phyloP scores from a whole-genome alignment of 2,329 filamentous ascomycete species.

The Phyllosticta citriasiana region DNA sequence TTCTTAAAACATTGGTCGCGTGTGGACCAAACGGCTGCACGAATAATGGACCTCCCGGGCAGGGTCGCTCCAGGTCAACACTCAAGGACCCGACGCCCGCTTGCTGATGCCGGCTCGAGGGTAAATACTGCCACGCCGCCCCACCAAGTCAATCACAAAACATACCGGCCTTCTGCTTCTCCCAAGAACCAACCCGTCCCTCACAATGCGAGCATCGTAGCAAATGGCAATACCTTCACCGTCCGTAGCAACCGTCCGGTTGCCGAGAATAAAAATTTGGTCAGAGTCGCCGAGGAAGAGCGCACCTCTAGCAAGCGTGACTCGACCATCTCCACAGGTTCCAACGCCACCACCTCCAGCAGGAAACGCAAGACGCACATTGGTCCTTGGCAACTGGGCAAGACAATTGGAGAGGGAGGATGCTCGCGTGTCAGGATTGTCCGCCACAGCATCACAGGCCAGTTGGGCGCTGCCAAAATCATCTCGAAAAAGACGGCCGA shows the following conservation, averaged over 20 bases:
- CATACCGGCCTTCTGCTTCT: background rate
- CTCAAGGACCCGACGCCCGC: slow-evolving; percentile 21
- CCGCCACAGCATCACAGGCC: slow-evolving; percentile 65
- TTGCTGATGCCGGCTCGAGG: slow-evolving; percentile 25
- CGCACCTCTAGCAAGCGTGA: slow-evolving; percentile 40
- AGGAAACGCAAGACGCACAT: slow-evolving; percentile 59
- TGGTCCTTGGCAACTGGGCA: slow-evolving; percentile 88
- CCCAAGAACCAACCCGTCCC: slow-evolving; percentile 18
- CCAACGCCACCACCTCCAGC: slow-evolving; percentile 42
- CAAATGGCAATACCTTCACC: slow-evolving; percentile 31
- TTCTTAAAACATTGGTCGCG: background rate
- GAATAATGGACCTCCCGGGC: slow-evolving; percentile 20
- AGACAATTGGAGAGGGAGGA: slow-evolving; percentile 78
- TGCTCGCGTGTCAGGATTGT: slow-evolving; percentile 82
- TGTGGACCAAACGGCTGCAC: background rate
- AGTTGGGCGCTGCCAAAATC: slow-evolving; percentile 89
- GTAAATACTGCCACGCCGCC: slow-evolving; percentile 20
- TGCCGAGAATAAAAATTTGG: slow-evolving; percentile 42
- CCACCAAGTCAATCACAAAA: slow-evolving; percentile 1
- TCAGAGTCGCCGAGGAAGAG: slow-evolving; percentile 39
- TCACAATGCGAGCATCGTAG: slow-evolving; percentile 36
- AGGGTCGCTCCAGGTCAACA: slow-evolving; percentile 18
- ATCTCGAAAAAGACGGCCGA: slow-evolving; percentile 71
- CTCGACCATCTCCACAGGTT: slow-evolving; percentile 46
- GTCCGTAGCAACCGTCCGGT: slow-evolving; percentile 24